Percentiles rank a stretch among this genome's conserved stretches.
Evolutionary conservation across 1,139 yeast genomes (phyloP).

Genomic region (Candida sanyaensis): DNA sequence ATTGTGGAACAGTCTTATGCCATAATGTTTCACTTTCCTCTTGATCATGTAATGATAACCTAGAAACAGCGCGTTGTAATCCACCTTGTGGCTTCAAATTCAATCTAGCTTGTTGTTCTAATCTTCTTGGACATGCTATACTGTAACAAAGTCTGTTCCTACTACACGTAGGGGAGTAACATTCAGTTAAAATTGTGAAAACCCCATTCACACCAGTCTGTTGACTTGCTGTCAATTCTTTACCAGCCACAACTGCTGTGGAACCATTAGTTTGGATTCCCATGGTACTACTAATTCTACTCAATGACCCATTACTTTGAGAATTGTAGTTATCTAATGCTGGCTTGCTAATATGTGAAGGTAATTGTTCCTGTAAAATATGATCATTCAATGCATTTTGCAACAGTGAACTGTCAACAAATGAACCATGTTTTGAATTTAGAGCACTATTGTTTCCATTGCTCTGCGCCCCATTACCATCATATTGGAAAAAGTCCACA

Average conservation of each 20-base stretch:
- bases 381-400: constrained; percentile 16
- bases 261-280: background rate
- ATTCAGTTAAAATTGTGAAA: constrained; percentile 87
- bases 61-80: constrained; percentile 76
- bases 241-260: constrained; percentile 6
- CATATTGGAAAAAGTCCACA: constrained; percentile 39
- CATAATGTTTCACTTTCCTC: constrained; percentile 88
- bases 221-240: constrained; percentile 16
- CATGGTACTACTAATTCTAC: constrained; percentile 1
- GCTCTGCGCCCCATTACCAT: constrained; percentile 14
- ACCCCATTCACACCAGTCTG: constrained; percentile 75
- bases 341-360: constrained; percentile 14
- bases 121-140: constrained; percentile 94
- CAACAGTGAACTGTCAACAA: constrained; percentile 20
- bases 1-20: constrained; percentile 90
- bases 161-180: constrained; percentile 96
- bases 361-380: constrained; percentile 23
- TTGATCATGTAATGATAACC: constrained; percentile 72
- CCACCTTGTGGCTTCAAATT: constrained; percentile 91
- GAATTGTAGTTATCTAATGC: constrained; percentile 8
- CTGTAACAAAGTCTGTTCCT: constrained; percentile 87
- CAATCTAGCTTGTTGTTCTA: constrained; percentile 93
- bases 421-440: constrained; percentile 35
- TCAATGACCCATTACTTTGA: constrained; percentile 3
- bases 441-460: constrained; percentile 13